Evolutionary conservation across 148 eudicot species (phyloP).

Genomic region (Nepenthes mirabilis): DNA sequence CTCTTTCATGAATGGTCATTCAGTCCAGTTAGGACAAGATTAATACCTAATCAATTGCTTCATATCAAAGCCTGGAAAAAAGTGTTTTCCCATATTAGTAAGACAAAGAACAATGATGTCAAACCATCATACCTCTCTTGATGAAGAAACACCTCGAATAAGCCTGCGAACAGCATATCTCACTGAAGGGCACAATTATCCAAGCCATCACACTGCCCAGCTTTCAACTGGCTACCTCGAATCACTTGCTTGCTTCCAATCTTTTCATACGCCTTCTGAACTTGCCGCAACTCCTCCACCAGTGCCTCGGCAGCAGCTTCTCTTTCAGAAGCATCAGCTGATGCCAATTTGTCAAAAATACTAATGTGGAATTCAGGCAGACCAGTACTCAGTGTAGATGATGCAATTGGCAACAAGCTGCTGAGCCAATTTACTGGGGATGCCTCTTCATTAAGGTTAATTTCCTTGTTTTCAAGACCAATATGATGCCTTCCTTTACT

Average conservation of each 20-base stretch:
- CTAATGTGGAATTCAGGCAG: conserved; percentile 74
- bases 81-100: not conserved
- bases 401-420: not conserved
- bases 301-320: conserved; percentile 66
- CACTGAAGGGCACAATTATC: conserved; percentile 78
- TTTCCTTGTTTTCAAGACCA: conserved; percentile 10
- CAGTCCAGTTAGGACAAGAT: too few relatives aligned
- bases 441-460: conserved; percentile 6
- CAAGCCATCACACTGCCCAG: conserved; percentile 82
- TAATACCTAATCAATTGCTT: too few relatives aligned
- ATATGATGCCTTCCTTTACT: conserved; percentile 47
- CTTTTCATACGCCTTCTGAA: conserved; percentile 56
- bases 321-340: conserved; percentile 41
- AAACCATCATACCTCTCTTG: conserved; percentile 51
- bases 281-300: conserved; percentile 53
- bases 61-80: too few relatives aligned
- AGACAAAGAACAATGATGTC: not conserved
- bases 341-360: conserved; percentile 54
- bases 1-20: too few relatives aligned
- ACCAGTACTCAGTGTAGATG: conserved; percentile 7
- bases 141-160: conserved; percentile 83
- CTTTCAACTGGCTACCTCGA: conserved; percentile 57
- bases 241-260: conserved; percentile 28
- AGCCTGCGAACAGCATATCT: conserved; percentile 88
- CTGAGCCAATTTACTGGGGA: conserved; percentile 18